Percentiles rank a stretch among this genome's conserved stretches.
phyloP scores from a whole-genome alignment of 305 asterid species.

The Rubia peregrina region DNA sequence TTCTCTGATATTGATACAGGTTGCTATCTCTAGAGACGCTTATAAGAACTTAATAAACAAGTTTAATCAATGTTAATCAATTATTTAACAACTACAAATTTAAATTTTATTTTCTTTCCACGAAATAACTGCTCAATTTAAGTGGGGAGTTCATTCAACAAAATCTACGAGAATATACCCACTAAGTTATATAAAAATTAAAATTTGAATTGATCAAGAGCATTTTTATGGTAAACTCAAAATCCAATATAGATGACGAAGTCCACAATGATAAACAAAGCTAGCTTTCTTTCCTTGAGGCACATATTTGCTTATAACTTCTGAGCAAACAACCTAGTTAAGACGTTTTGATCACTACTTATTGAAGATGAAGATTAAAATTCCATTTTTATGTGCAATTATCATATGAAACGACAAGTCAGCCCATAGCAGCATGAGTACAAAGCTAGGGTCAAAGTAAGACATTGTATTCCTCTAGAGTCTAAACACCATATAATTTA shows the following conservation, averaged over 20 bases:
- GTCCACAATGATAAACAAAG: neutral
- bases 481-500: neutral
- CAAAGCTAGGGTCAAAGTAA: no score
- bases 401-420: neutral
- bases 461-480: neutral
- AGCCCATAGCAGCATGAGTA: neutral
- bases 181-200: neutral
- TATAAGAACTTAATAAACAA: neutral
- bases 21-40: neutral
- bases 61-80: neutral
- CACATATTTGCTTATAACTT: neutral
- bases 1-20: neutral
- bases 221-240: neutral
- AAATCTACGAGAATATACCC: neutral
- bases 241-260: neutral
- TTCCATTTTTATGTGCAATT: neutral
- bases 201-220: neutral
- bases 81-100: neutral
- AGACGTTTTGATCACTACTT: neutral
- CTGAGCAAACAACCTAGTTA: neutral
- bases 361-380: neutral
- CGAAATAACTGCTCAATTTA: neutral
- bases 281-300: neutral
- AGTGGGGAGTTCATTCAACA: neutral
- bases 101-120: neutral